These are phyloP conservation scores for Micractinium sp. DNA, from an alignment of 139 green algal species.

Conservation along the genomic window DNA sequence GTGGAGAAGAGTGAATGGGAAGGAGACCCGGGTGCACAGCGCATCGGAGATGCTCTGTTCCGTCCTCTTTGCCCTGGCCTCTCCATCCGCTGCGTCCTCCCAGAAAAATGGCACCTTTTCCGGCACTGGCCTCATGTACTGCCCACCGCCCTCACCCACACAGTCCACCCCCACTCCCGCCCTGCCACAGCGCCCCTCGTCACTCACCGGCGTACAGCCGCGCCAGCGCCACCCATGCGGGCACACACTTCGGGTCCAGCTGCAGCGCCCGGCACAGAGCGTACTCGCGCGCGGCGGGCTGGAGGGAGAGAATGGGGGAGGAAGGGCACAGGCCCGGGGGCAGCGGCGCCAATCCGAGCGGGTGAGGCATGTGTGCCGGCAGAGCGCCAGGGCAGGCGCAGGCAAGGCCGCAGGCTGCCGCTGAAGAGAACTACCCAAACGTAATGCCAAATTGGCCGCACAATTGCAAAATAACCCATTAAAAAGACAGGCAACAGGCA, in stretches of 20 bases:
- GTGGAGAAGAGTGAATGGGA: too few species aligned
- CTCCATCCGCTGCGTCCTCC: neutral
- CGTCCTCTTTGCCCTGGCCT: too few species aligned
- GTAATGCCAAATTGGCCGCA: too few species aligned
- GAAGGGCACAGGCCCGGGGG: neutral
- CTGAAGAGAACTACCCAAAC: too few species aligned
- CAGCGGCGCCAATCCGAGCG: too few species aligned
- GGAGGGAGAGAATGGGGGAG: neutral
- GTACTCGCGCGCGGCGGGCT: conserved; percentile 63
- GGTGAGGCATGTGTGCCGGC: neutral
- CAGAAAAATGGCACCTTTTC: neutral
- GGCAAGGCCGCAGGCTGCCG: too few species aligned
- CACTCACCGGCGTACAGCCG: conserved; percentile 63
- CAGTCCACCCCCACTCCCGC: too few species aligned
- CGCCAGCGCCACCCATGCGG: conserved; percentile 75
- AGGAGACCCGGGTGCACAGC: neutral
- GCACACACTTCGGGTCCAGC: conserved; percentile 70
- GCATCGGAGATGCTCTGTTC: neutral
- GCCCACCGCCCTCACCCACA: too few species aligned
- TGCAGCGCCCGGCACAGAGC: conserved; percentile 65
- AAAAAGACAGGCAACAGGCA: neutral
- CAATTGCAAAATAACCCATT: too few species aligned
- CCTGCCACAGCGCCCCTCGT: neutral
- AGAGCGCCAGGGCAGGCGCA: too few species aligned
- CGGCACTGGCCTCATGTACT: neutral